Conservation (phyloP, 2,329 filamentous ascomycete species). For the Fusarium falciforme region DNA sequence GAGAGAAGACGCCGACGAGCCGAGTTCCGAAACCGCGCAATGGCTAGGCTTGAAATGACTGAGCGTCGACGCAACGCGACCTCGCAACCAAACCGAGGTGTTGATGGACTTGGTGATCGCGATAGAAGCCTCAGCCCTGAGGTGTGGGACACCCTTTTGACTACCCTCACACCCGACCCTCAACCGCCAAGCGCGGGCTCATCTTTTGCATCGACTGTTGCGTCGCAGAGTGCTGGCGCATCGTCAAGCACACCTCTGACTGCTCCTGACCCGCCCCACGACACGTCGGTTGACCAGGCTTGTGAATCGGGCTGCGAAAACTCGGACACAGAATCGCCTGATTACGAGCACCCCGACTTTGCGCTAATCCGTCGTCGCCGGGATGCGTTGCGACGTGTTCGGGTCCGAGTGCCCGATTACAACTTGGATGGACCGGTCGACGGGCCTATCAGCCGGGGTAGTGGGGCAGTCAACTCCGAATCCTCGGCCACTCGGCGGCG, state of each 20-base stretch:
- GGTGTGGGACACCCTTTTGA: constrained; percentile 83
- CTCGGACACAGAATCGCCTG: constrained; percentile 66
- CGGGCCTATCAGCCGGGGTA: constrained; percentile 8
- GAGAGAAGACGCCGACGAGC: constrained; percentile 4
- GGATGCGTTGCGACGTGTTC: constrained; percentile 25
- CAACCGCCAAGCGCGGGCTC: constrained; percentile 83
- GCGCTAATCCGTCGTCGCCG: constrained; percentile 27
- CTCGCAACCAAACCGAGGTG: constrained; percentile 18
- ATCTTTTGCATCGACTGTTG: constrained; percentile 77
- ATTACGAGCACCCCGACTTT: constrained; percentile 49
- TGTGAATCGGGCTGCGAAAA: constrained; percentile 67
- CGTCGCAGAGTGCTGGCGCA: constrained; percentile 55
- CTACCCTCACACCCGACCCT: constrained; percentile 83
- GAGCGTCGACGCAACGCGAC: constrained; percentile 9
- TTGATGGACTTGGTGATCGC: constrained; percentile 86
- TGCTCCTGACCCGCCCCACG: constrained; percentile 51
- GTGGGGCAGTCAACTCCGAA: constrained; percentile 23
- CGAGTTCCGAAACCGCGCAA: neutral
- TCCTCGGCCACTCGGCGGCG: neutral
- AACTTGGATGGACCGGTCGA: constrained; percentile 26
- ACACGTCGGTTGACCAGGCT: constrained; percentile 52
- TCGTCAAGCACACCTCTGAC: constrained; percentile 57
- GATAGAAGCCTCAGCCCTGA: constrained; percentile 84
- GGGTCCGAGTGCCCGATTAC: constrained; percentile 31
- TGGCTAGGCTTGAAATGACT: neutral